Evolutionary conservation across 805 yeast genomes (phyloP).

Genomic region (Teunomyces kruisii): DNA sequence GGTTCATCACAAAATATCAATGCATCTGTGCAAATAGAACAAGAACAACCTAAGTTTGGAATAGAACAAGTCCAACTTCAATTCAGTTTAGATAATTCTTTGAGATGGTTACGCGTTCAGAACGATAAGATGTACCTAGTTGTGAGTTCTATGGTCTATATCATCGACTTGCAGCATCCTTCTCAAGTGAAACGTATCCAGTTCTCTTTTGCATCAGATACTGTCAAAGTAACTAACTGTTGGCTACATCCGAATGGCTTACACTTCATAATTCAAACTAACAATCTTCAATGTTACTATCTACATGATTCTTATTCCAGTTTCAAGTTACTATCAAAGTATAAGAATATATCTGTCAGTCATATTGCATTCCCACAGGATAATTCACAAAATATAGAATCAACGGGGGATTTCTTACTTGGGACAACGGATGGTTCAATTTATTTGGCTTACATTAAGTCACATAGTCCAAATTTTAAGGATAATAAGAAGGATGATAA

Average conservation of each 20-base stretch:
- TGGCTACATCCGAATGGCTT: slow-evolving; percentile 42
- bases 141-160: slow-evolving; percentile 18
- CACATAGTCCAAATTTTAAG: slow-evolving; percentile 25
- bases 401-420: slow-evolving; percentile 32
- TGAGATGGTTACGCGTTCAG: slow-evolving; percentile 27
- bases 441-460: slow-evolving; percentile 25
- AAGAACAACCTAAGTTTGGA: slow-evolving; percentile 23
- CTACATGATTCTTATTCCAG: slow-evolving; percentile 29
- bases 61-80: slow-evolving; percentile 42
- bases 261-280: slow-evolving; percentile 32
- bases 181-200: slow-evolving; percentile 26
- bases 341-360: slow-evolving; percentile 28
- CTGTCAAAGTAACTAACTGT: slow-evolving; percentile 19
- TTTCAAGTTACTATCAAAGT: slow-evolving; percentile 33
- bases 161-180: slow-evolving; percentile 38
- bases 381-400: slow-evolving; percentile 4
- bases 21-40: neutral
- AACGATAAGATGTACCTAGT: slow-evolving; percentile 37
- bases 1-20: neutral
- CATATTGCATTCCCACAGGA: slow-evolving; percentile 23
- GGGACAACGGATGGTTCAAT: slow-evolving; percentile 30
- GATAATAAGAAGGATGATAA: slow-evolving; percentile 38
- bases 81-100: slow-evolving; percentile 27
- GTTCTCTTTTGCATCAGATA: slow-evolving; percentile 15
- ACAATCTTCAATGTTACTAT: slow-evolving; percentile 25